Conservation (phyloP, 2,329 filamentous ascomycete genomes). For the Teratosphaeria zuluensis region DNA sequence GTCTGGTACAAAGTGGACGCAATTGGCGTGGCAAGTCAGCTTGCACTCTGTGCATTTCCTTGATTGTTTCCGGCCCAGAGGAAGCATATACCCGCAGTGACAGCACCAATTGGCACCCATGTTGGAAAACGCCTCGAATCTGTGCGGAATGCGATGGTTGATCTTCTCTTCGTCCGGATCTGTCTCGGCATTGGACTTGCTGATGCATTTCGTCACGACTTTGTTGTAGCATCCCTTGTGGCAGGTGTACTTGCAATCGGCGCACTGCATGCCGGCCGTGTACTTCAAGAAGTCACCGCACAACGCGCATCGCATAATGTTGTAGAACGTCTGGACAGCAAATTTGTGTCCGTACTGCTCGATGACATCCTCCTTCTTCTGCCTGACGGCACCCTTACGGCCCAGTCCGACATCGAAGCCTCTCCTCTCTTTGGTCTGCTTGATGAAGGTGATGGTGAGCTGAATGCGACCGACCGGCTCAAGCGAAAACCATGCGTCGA, state of each 20-base stretch:
- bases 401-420: slow-evolving; percentile 83
- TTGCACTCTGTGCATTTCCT: slow-evolving; percentile 91
- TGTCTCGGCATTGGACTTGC: slow-evolving; percentile 96
- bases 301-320: slow-evolving; percentile 98
- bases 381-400: slow-evolving; percentile 89
- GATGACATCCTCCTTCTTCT: slow-evolving; percentile 95
- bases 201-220: slow-evolving; percentile 98
- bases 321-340: slow-evolving; percentile 97
- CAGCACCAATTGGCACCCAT: slow-evolving; percentile 99
- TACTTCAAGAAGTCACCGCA: slow-evolving; percentile 99
- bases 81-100: slow-evolving; percentile 92
- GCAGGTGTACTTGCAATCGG: slow-evolving; percentile 99
- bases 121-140: slow-evolving; percentile 93
- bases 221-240: slow-evolving; percentile 95
- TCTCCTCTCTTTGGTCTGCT: slow-evolving; percentile 74
- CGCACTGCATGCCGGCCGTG: slow-evolving; percentile 96
- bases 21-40: slow-evolving; percentile 82
- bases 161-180: slow-evolving; percentile 99
- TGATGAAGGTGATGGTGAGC: slow-evolving; percentile 81
- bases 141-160: slow-evolving; percentile 97
- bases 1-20: slow-evolving; percentile 90
- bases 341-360: slow-evolving; percentile 99
- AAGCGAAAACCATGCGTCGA: slow-evolving; percentile 94
- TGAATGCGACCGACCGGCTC: slow-evolving; percentile 91
- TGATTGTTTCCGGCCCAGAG: slow-evolving; percentile 89